Base-by-base conservation (phyloP, 495 filamentous ascomycete genomes). In the Glonium stellatum region DNA sequence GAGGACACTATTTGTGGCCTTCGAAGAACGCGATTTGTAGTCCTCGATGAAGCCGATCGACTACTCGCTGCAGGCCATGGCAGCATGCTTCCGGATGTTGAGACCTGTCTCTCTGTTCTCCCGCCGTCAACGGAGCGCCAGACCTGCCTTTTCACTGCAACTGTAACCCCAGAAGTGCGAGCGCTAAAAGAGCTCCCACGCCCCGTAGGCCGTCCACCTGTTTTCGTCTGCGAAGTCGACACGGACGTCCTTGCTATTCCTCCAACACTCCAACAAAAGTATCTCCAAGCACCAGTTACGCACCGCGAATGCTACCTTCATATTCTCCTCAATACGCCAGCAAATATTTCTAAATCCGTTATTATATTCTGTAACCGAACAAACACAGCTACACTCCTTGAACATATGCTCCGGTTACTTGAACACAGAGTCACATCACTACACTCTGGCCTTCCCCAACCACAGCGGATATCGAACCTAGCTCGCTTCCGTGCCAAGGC, bases 331-430 rank as follows among this genome's bases (percentile, higher is more conserved):
- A 79, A 85, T 21, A 97, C 93, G 34, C 22, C 87, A 11, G 76
- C 72, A 53, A 97, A 97, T 72, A 66, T 81, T 39, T 73, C 81
- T 3, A 88, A 87, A 69, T 84, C 86, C 0, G 79, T 83, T 57
- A 96, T 99, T 70, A 86, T 99, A 62, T 99, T 99, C 78, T 89
- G 86, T 79, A 99, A 99, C 75, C 83, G 88, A 23, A 96, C 92
- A 21, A 77, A 83, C 35, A 96, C 93, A 3, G 90, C 93, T 13
- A 88, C 91, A 64, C 80, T 93, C 42, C 79, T 99, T 18, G 90
- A 95, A 62, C 88, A 92, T 63, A 80, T 89, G 11, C 81, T 99
- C 19, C 86, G 88, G 19, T 78, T 89, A 0, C 84, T 99, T 41
- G 85, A 86, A 46, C 92, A 97, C 73, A 84, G 92, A 27, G 88